Base-by-base conservation (phyloP, 257 asterid genomes). In the Penstemon newberryi region DNA sequence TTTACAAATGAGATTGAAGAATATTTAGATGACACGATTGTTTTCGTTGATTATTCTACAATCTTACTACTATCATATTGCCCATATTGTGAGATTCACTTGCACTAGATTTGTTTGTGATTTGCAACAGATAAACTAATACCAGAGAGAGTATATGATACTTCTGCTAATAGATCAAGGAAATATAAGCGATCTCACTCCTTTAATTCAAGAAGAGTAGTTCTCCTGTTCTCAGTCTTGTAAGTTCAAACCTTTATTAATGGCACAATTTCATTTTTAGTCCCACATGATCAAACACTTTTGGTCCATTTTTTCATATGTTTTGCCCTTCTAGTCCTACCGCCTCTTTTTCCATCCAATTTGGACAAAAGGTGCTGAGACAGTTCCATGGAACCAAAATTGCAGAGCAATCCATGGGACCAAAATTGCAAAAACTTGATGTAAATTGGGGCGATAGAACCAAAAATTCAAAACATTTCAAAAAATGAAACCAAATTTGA, bases 161-260 rank as follows among this genome's bases (percentile, higher is more conserved):
- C 76, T 52, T 66, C 95, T 33, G 73, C 74, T 45, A 81, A 74
- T 80, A 84, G 90, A 84, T 77, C 92, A 77, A 83, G 95, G 82
- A 92, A 86, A 76, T 92, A 81, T 86, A 92, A 90, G 84, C 87
- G 96, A 63, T 87, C 96, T 44, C 66, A 80, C 77, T 92, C 98
- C 47, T 92, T 92, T 86, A 92, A 84, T 78, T 88, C 97, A 72
- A 88, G 96, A 83, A 90, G 92, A 80, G 85, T 92, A 39, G 93
- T 90, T 81, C 86, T 90, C 80, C 79, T 92, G 57, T 92, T 86
- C 83, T 92, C 98, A 13, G 77, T 86, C 75, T 77, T 90, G 98
- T 92, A 90, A 83, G 98, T 62, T 81, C 72, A 65, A 67, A 42
- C 65, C 59, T 68, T 66, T 56, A 51, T 50, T 78, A 66, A 13